Percentiles rank a stretch among this genome's conserved stretches.
phyloP scores from a whole-genome alignment of 305 asterid species.

The Nicotiana rustica region DNA sequence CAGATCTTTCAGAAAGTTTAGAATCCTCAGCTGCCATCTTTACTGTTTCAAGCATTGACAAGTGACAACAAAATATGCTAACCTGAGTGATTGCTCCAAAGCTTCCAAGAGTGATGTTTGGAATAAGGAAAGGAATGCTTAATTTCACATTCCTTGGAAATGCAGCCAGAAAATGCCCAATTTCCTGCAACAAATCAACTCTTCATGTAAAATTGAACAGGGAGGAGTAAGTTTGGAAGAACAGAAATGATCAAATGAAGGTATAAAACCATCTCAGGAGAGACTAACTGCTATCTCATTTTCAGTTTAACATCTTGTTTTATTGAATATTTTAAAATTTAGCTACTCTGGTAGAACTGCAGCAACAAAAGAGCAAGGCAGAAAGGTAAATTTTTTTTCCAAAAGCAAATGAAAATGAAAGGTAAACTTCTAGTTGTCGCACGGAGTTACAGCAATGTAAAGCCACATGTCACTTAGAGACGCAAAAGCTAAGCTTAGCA shows the following conservation, averaged over 20 bases:
- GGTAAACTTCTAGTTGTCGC: neutral
- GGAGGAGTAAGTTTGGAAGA: neutral
- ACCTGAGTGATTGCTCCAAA: conserved; percentile 99
- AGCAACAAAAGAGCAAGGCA: neutral
- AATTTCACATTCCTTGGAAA: conserved; percentile 87
- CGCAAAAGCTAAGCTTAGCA: conserved; percentile 7
- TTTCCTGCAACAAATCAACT: conserved; percentile 79
- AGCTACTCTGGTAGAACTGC: neutral
- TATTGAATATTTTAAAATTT: neutral
- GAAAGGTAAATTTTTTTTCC: neutral
- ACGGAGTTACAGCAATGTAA: neutral
- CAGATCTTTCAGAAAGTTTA: conserved; percentile 15
- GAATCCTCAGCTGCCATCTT: conserved; percentile 27
- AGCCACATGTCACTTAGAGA: neutral
- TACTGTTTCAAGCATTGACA: neutral
- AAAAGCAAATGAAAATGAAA: neutral
- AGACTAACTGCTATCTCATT: neutral
- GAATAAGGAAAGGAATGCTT: conserved; percentile 82
- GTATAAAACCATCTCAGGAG: conserved; percentile 1
- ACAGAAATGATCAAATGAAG: neutral
- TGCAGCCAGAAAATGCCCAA: conserved; percentile 91
- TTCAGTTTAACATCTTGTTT: neutral
- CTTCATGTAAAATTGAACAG: conserved; percentile 43
- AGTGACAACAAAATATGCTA: conserved; percentile 11
- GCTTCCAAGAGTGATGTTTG: conserved; percentile 95